Conservation (phyloP, 1,284 basidiomycete genomes). For the Ustilago loliicola region DNA sequence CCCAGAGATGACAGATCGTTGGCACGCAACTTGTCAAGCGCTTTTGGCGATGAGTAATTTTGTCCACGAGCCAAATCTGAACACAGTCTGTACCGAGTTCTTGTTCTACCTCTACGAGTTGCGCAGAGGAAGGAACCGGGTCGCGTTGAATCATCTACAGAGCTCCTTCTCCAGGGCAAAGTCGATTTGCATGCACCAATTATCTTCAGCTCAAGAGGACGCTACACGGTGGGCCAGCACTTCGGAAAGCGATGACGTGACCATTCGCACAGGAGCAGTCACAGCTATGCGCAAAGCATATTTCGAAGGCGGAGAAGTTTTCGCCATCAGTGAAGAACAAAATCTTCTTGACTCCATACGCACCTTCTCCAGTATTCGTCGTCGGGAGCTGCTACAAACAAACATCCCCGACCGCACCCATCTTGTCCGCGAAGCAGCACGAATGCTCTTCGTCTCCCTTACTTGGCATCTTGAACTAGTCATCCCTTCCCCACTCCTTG, state of each 20-base stretch:
- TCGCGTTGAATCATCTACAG: constrained; percentile 27
- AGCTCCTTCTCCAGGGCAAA: constrained; percentile 41
- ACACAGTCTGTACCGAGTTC: constrained; percentile 55
- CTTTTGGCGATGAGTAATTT: constrained; percentile 57
- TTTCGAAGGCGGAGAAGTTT: constrained; percentile 49
- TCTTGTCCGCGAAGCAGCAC: constrained; percentile 61
- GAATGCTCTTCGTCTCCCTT: constrained; percentile 51
- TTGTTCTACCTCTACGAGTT: constrained; percentile 47
- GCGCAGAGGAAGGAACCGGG: constrained; percentile 29
- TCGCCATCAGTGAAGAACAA: constrained; percentile 47
- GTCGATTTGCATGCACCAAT: constrained; percentile 46
- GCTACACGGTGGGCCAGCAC: constrained; percentile 37
- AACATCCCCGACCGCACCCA: constrained; percentile 61
- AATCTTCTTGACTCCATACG: constrained; percentile 25
- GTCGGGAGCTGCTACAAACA: constrained; percentile 34
- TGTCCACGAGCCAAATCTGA: constrained; percentile 58
- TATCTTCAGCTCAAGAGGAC: constrained; percentile 51
- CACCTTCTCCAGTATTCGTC: constrained; percentile 3
- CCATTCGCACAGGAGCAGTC: constrained; percentile 47
- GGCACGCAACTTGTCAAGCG: constrained; percentile 56
- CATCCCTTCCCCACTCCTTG: constrained; percentile 29
- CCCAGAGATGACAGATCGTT: constrained; percentile 53
- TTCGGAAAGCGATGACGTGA: constrained; percentile 36
- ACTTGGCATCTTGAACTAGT: constrained; percentile 40
- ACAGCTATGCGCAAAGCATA: constrained; percentile 48